phyloP scores from a whole-genome alignment of 345 rosid genomes.

The Salix suchowensis region DNA sequence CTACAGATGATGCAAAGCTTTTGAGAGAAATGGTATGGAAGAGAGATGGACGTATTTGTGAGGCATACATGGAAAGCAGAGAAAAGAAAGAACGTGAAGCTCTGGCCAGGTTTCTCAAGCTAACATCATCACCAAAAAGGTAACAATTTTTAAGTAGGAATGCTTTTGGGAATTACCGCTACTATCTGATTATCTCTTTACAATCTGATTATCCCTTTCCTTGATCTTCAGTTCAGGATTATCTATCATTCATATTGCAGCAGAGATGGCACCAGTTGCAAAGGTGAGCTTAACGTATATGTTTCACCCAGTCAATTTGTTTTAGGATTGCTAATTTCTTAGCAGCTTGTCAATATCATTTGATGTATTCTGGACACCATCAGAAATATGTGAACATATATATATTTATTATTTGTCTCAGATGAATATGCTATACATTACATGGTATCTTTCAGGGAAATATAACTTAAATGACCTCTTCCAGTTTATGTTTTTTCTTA shows the following conservation, averaged over 20 bases:
- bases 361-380: not conserved
- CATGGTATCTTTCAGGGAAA: not conserved
- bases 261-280: conserved; percentile 99
- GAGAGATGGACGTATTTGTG: conserved; percentile 55
- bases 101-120: conserved; percentile 53
- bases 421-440: not conserved
- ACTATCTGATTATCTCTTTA: conserved; percentile 19
- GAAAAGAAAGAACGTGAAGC: conserved; percentile 66
- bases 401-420: not conserved
- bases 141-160: conserved; percentile 20
- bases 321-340: not conserved
- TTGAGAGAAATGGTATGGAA: conserved; percentile 87
- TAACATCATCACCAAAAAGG: conserved; percentile 61
- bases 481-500: not conserved
- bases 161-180: not conserved
- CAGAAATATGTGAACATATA: not conserved
- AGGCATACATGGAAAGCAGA: conserved; percentile 57
- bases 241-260: conserved; percentile 83
- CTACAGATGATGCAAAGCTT: conserved; percentile 50
- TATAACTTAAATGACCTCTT: not conserved
- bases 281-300: conserved; percentile 53
- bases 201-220: conserved; percentile 27
- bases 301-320: not conserved
- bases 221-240: conserved; percentile 76
- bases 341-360: not conserved